Percentiles rank a stretch among this genome's conserved stretches.
phyloP scores from a whole-genome alignment of 2,329 filamentous ascomycete genomes.

The Fusarium mundagurra region DNA sequence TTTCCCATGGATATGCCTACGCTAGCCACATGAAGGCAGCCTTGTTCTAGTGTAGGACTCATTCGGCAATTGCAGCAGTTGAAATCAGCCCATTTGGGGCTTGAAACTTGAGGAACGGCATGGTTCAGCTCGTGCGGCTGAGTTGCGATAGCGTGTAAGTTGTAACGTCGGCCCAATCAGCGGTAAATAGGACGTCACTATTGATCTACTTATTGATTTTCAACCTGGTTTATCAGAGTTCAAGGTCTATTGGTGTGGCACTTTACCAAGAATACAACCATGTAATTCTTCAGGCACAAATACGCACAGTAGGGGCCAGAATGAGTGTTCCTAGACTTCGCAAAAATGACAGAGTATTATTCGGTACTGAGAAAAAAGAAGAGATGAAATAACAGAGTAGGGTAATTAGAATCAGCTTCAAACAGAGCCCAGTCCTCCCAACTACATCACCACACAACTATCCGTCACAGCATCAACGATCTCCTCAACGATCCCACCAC shows the following conservation, averaged over 20 bases:
- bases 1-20: not conserved
- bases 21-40: not conserved
- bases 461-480: not conserved
- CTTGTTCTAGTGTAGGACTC: not conserved
- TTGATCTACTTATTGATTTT: not conserved
- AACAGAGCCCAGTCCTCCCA: fast-evolving
- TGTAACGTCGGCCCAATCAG: not conserved
- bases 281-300: not conserved
- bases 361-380: not conserved
- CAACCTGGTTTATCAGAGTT: not conserved
- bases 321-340: too few relatives aligned
- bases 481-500: not conserved
- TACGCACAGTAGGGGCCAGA: not conserved
- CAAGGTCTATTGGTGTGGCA: not conserved
- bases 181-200: not conserved
- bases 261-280: not conserved
- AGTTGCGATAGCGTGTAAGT: not conserved
- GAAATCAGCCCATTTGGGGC: not conserved
- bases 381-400: not conserved
- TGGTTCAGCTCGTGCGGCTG: not conserved
- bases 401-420: not conserved
- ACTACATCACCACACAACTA: not conserved
- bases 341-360: not conserved
- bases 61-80: not conserved
- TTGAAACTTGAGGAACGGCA: not conserved